These are phyloP conservation scores for Penicillium soppii DNA, from an alignment of 495 filamentous ascomycete species.

Conservation along the genomic window DNA sequence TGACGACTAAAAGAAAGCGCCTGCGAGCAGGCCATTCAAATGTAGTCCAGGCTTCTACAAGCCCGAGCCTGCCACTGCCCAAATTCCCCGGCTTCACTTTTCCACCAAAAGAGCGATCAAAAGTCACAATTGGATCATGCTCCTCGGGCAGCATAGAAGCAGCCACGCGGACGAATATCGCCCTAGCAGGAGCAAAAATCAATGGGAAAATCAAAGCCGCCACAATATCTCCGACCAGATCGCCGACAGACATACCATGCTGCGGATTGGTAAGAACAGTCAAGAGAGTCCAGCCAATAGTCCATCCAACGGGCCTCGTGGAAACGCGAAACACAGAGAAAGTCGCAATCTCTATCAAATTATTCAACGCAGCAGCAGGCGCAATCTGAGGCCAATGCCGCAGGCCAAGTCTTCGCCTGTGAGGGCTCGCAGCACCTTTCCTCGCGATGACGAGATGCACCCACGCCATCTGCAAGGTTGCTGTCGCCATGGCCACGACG, in stretches of 20 bases:
- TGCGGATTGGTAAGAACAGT: background rate
- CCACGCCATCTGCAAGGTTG: constrained; percentile 2
- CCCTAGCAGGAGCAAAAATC: constrained; percentile 33
- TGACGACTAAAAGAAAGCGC: too few relatives aligned
- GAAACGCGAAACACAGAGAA: background rate
- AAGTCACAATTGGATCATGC: constrained; percentile 48
- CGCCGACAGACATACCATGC: too few relatives aligned
- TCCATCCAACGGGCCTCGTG: too few relatives aligned
- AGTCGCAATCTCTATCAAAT: background rate
- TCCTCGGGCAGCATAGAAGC: constrained; percentile 51
- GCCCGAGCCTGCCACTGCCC: background rate
- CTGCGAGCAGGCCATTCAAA: background rate
- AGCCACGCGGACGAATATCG: constrained; percentile 47
- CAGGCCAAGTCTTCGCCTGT: background rate
- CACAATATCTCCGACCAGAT: background rate
- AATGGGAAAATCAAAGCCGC: background rate
- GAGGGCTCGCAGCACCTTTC: background rate
- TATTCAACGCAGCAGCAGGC: background rate
- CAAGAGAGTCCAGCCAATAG: background rate
- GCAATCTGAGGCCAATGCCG: background rate
- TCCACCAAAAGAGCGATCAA: constrained; percentile 50
- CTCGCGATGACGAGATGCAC: background rate
- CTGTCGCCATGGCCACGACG: background rate
- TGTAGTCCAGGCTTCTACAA: background rate
- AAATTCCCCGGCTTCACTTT: constrained; percentile 19